Percentiles rank a stretch among this genome's conserved stretches.
Evolutionary conservation across 768 basidiomycete genomes (phyloP).

Genomic region (Coprinopsis sp.): DNA sequence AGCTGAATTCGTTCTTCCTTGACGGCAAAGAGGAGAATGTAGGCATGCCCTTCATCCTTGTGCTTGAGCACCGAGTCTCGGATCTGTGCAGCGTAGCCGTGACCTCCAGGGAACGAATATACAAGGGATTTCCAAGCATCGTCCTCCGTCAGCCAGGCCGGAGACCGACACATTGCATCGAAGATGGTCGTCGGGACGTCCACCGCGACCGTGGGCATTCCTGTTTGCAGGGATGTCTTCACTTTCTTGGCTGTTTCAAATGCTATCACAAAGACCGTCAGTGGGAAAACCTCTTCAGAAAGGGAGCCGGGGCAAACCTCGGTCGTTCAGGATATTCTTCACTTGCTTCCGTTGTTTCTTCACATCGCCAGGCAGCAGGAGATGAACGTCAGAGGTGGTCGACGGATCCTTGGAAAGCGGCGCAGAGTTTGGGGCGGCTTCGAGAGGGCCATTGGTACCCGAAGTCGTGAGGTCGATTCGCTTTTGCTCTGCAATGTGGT

Average conservation of each 20-base stretch:
- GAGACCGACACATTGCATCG: slow-evolving; percentile 52
- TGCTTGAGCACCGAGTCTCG: slow-evolving; percentile 61
- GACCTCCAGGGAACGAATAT: slow-evolving; percentile 50
- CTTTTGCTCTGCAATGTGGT: slow-evolving; percentile 77
- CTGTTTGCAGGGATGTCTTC: slow-evolving; percentile 52
- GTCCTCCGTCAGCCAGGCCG: slow-evolving; percentile 70
- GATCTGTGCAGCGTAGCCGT: slow-evolving; percentile 62
- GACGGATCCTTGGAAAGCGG: slow-evolving; percentile 24
- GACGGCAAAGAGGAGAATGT: slow-evolving; percentile 60
- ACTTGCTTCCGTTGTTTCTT: slow-evolving; percentile 73
- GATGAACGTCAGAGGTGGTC: slow-evolving; percentile 47
- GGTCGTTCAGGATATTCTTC: slow-evolving; percentile 64
- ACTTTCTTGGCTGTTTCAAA: slow-evolving; percentile 58
- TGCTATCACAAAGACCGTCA: slow-evolving; percentile 35
- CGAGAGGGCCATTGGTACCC: slow-evolving; percentile 29
- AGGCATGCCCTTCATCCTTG: slow-evolving; percentile 59
- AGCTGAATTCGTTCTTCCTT: slow-evolving; percentile 68
- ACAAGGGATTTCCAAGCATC: slow-evolving; percentile 65
- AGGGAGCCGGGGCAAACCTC: too few relatives aligned
- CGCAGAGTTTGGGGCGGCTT: not conserved
- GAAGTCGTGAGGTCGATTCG: slow-evolving; percentile 64
- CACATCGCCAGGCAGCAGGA: slow-evolving; percentile 61
- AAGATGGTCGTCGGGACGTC: slow-evolving; percentile 61
- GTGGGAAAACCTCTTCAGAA: slow-evolving; percentile 12
- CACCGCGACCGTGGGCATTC: slow-evolving; percentile 66